Conservation (phyloP, 768 basidiomycete species). For the Rhodotorula diobovata region DNA sequence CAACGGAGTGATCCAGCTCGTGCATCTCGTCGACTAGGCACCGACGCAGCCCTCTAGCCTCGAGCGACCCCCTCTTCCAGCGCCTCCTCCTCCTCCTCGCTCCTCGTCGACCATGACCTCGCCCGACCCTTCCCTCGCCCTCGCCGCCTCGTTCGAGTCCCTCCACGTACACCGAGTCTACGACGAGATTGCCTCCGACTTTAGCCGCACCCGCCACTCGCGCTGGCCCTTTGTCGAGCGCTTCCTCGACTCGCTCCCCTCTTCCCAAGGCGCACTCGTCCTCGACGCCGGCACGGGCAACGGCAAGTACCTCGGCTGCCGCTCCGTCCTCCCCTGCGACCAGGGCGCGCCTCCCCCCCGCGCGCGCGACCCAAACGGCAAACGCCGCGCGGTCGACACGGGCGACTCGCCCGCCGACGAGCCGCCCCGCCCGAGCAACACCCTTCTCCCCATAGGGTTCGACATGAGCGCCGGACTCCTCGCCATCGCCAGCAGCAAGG, state of each 20-base stretch:
- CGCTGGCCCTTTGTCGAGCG: slow-evolving; percentile 20
- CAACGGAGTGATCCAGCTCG: too few relatives aligned
- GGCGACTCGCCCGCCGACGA: neutral
- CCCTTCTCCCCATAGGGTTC: slow-evolving; percentile 7
- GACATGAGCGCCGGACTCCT: slow-evolving; percentile 36
- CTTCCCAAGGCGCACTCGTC: slow-evolving; percentile 71
- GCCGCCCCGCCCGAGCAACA: neutral
- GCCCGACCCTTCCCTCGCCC: too few relatives aligned
- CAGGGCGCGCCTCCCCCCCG: neutral
- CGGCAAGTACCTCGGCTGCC: slow-evolving; percentile 76
- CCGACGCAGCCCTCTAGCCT: too few relatives aligned
- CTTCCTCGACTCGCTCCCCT: slow-evolving; percentile 39
- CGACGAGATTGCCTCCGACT: slow-evolving; percentile 78
- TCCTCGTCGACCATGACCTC: too few relatives aligned
- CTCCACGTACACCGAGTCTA: slow-evolving; percentile 77
- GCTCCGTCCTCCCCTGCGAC: slow-evolving; percentile 24
- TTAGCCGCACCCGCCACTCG: slow-evolving; percentile 80
- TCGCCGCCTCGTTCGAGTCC: slow-evolving; percentile 60
- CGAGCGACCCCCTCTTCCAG: too few relatives aligned
- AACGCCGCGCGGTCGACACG: slow-evolving; percentile 6
- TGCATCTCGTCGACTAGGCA: too few relatives aligned
- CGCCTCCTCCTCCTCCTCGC: too few relatives aligned
- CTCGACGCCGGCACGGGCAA: slow-evolving; percentile 95
- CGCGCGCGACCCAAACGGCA: slow-evolving; percentile 27
- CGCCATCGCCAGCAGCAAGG: slow-evolving; percentile 45